Percentiles rank a stretch among this genome's conserved stretches.
phyloP scores from a whole-genome alignment of 2,329 filamentous ascomycete species.

The Colletotrichum sansevieriae region DNA sequence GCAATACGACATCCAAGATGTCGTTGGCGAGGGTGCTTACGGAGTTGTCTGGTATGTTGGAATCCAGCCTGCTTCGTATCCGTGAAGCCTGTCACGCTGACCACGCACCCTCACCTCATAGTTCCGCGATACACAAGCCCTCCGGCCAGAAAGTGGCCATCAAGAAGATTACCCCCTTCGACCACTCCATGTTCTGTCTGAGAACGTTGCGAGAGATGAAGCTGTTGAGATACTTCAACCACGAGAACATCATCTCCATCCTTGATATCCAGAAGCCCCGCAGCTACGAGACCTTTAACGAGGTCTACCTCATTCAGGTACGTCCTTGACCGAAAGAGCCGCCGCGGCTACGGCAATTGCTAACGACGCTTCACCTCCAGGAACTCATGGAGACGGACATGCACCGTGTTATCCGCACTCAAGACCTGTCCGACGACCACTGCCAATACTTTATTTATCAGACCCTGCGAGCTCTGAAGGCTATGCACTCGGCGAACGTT shows the following conservation, averaged over 20 bases:
- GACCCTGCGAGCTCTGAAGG: slow-evolving; percentile 95
- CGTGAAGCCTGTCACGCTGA: slow-evolving; percentile 24
- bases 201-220: slow-evolving; percentile 99
- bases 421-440: slow-evolving; percentile 98
- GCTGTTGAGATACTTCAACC: slow-evolving; percentile 97
- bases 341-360: slow-evolving; percentile 15
- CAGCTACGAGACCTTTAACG: slow-evolving; percentile 95
- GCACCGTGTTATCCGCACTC: slow-evolving; percentile 98
- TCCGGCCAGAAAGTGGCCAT: slow-evolving; percentile 99
- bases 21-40: slow-evolving; percentile 98
- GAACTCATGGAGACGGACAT: slow-evolving; percentile 99
- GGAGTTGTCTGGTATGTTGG: slow-evolving; percentile 92
- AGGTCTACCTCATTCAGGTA: slow-evolving; percentile 99
- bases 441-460: slow-evolving; percentile 99
- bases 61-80: neutral
- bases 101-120: slow-evolving; percentile 52
- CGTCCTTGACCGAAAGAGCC: slow-evolving; percentile 42
- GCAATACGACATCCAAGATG: slow-evolving; percentile 99
- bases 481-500: slow-evolving; percentile 99
- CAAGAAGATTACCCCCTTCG: slow-evolving; percentile 99
- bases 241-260: slow-evolving; percentile 99
- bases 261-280: slow-evolving; percentile 98
- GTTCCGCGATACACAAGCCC: slow-evolving; percentile 97
- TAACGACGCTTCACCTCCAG: slow-evolving; percentile 58
- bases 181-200: slow-evolving; percentile 99